Base-by-base conservation (phyloP, 1,284 basidiomycete species). In the Ganoderma resinaceum region DNA sequence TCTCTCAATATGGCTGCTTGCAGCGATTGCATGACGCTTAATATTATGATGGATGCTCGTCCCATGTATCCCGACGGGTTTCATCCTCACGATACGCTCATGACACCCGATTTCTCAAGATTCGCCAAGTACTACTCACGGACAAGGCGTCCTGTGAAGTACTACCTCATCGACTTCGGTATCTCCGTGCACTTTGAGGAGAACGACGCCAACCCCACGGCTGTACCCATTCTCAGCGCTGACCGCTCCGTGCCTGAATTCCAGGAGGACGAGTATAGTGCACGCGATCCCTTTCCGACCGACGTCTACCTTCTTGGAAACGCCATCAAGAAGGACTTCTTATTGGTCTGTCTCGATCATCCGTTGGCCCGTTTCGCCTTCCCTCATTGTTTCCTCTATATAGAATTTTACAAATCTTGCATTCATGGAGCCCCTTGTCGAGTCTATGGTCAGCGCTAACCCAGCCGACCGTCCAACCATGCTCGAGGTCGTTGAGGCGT, bases 31-130 rank as follows among this genome's bases (percentile, higher is more conserved):
- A 77, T 78, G 58, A 26, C 49, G 11, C 55, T 71, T 26, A 84
- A 84, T 63, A 75, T 83, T 43, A 80, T 84, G 80, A 76, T 82
- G 69, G 82, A 83, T 61, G 75, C 79, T 0, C 62, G 62, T 23
- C 63, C 68, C n/a, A 69, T 81, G 55, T 78, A 75, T 69, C 72
- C 74, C 16, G 40, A 76, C 14, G 73, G 68, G 11, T 78, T 71
- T 53, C 79, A 81, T 66, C 79, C 79, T 8, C 33, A 59, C 4
- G 31, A 33, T 0, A 38, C 38, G 0, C 12, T 38, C 5, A 61
- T 55, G 59, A 73, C 59, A 20, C 74, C 65, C 8, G 72, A 78
- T 52, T 66, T 65, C 7, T 66, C 52, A 31, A 66, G 71, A 23
- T 62, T 46, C 26, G 78, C 77, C 12, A 74, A 73, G 64, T 66